A percentile compares a stretch with the other conserved stretches of the same genome.
These are phyloP conservation scores for Solanum pinnatisectum DNA, from an alignment of 257 asterid species.

Conservation along the genomic window DNA sequence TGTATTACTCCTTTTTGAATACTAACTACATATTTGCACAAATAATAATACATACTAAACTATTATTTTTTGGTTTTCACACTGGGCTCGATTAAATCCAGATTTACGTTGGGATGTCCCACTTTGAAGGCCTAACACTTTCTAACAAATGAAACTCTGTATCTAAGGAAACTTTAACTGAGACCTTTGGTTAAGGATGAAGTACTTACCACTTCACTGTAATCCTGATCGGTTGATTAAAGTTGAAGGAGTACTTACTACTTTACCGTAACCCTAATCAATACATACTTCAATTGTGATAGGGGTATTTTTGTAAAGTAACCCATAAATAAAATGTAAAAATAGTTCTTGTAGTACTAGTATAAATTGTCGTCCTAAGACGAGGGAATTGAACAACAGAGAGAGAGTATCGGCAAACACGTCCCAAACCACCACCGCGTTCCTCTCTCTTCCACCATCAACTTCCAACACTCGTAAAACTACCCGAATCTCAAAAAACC, in stretches of 20 bases:
- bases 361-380: slow-evolving; percentile 1
- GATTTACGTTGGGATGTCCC: fast-evolving
- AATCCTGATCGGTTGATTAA: too few relatives aligned
- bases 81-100: not conserved
- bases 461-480: not conserved
- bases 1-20: not conserved
- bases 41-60: not conserved
- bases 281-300: not conserved
- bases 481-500: not conserved
- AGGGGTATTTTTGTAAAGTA: not conserved
- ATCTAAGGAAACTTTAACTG: not conserved
- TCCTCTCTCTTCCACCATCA: not conserved
- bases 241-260: fast-evolving
- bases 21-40: not conserved
- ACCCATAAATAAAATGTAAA: not conserved
- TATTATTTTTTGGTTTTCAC: not conserved
- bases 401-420: not conserved
- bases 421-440: not conserved
- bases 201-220: not conserved
- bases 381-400: slow-evolving; percentile 10
- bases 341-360: not conserved
- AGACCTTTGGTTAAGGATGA: not conserved
- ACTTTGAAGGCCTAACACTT: not conserved
- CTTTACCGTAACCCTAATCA: not conserved
- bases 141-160: not conserved